Base-by-base conservation (phyloP, 371 early-diverging fungal species). In the Mortierella polycephala region DNA sequence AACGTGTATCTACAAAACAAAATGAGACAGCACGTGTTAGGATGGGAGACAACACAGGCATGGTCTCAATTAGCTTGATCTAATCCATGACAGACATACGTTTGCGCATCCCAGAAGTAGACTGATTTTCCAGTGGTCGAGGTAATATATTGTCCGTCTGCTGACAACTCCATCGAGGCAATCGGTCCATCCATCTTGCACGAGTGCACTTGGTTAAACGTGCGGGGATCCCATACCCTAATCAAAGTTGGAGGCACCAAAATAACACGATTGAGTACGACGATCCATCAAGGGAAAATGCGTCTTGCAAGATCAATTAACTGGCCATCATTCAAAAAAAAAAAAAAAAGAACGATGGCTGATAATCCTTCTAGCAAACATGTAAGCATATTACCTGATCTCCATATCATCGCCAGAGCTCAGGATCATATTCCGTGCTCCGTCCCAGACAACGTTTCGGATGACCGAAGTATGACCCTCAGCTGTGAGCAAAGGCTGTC, bases 71-170 rank as follows among this genome's bases (percentile, higher is more conserved):
- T n/a, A n/a, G n/a, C n/a, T n/a, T n/a, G n/a, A n/a, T n/a, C n/a
- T n/a, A 5, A 12, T 50, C 45, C 8, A 20, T 7, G 16, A 46
- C 12, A 49, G 54, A 71, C 82, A 67, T 82, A 92, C 86, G 86
- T 86, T 44, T 88, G 87, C 10, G 90, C 84, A 65, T 92, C 90
- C 90, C 92, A 93, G 69, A 92, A 92, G 61, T 87, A 81, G 42
- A 91, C 91, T 21, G 86, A 85, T 59, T 91, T 91, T 46, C 94
- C 94, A 20, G 91, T 90, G 21, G 93, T 91, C 71, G 90, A 89
- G 30, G 89, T 85, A 18, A 95, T 85, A 63, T 87, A 87, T 55
- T 87, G 76, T 16, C 91, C 89, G 81, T 93, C 93, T 44, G 85
- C 76, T 50, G 94, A 90, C 55, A 93, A 81, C 10, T 88, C 85